Base-by-base conservation (phyloP, 495 filamentous ascomycete genomes). In the Podospora appendiculata region DNA sequence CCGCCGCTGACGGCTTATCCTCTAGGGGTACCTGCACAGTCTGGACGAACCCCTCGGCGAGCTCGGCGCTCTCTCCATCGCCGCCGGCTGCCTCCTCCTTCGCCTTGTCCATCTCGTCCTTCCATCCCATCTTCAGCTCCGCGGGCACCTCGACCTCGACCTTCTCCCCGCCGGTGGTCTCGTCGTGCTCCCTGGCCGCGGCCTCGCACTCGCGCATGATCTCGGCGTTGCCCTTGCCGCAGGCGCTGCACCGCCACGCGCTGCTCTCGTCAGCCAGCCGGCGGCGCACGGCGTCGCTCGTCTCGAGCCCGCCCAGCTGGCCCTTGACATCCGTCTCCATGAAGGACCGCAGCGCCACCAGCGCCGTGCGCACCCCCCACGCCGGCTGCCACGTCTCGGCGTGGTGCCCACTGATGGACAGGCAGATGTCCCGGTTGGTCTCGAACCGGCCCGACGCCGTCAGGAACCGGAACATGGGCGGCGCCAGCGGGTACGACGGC, bases 371-470 rank as follows among this genome's bases (percentile, higher is more conserved):
- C 7, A 98, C 82, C 0, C 93, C 92, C 93, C 93, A 98, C 1
- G 93, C 93, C 1, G 93, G 93, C 78, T 95, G 90, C 93, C 93
- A 98, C 19, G 86, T 92, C 70, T 98, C 93, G 68, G 96, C 93
- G 70, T 98, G 93, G 69, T 96, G 92, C 8, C 90, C 93, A 35
- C 79, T 85, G 64, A 98, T 98, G 50, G 79, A 85, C 6, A 98
- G 81, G 65, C 93, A 98, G 58, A 98, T 96, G 75, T 98, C 93
- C 52, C 93, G 84, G 69, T 98, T 98, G 39, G 88, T 82, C 68
- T 98, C 93, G 77, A 98, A 98, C 55, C 93, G 83, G 48, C 91
- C 93, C 44, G 82, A 85, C 11, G 93, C 89, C 0, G 93, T 96
- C 0, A 90, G 77, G 76, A 98, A 98, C 68, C 93, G 89, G 77